phyloP scores from a whole-genome alignment of 106 monocot species.

The Gastrodia elata region DNA sequence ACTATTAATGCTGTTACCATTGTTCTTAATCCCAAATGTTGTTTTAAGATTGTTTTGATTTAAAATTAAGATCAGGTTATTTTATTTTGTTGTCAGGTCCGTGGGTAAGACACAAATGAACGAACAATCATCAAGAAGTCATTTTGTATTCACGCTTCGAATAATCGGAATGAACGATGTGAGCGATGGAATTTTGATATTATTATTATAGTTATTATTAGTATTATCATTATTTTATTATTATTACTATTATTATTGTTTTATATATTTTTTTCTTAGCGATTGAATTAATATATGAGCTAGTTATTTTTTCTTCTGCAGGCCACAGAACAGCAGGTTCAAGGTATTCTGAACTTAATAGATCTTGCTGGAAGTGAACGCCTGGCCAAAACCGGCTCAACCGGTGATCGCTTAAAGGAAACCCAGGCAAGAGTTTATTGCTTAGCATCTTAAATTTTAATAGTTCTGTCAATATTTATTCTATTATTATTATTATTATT shows the following conservation, averaged over 20 bases:
- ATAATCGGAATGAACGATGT: slow-evolving; percentile 87
- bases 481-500: no score
- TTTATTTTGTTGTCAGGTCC: slow-evolving; percentile 35
- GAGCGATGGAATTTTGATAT: no score
- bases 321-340: slow-evolving; percentile 85
- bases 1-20: neutral
- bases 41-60: no score
- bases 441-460: neutral
- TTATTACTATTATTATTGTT: no score
- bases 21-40: no score
- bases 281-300: neutral
- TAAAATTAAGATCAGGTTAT: neutral
- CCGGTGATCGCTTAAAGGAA: slow-evolving; percentile 90
- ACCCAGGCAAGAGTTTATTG: slow-evolving; percentile 46
- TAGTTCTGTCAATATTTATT: neutral
- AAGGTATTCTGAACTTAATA: slow-evolving; percentile 86
- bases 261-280: neutral
- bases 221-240: no score
- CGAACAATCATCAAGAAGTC: slow-evolving; percentile 88
- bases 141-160: slow-evolving; percentile 85
- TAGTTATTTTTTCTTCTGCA: slow-evolving; percentile 9
- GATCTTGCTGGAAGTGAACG: slow-evolving; percentile 97
- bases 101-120: slow-evolving; percentile 91
- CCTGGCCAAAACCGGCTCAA: slow-evolving; percentile 71
- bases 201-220: no score